These are phyloP conservation scores for Trametes meyenii DNA, from an alignment of 768 basidiomycete species.

Conservation along the genomic window DNA sequence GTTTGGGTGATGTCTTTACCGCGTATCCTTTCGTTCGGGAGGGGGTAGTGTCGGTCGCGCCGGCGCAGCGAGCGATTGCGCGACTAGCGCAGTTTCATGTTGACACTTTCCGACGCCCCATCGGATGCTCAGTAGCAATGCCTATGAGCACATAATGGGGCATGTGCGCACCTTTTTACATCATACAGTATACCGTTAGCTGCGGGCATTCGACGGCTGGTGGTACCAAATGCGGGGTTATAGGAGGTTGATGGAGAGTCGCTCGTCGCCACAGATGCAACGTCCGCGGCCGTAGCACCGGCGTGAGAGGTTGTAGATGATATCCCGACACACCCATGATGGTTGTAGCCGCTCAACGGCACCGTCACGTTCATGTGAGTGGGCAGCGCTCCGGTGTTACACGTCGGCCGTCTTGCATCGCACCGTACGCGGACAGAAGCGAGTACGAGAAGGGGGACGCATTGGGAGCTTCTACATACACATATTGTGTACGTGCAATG, in stretches of 20 bases:
- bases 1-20: not conserved
- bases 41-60: not conserved
- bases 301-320: not conserved
- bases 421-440: no score
- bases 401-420: no score
- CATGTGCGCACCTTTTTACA: not conserved
- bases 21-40: not conserved
- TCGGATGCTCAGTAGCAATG: not conserved
- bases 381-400: no score
- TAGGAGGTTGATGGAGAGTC: no score
- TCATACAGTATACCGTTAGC: not conserved
- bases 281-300: not conserved
- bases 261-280: not conserved
- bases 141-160: not conserved
- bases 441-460: no score
- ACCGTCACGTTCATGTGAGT: not conserved
- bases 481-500: not conserved
- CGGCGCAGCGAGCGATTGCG: not conserved
- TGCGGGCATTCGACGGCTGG: not conserved
- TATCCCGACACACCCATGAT: not conserved
- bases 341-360: not conserved
- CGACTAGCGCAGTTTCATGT: constrained; percentile 1
- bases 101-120: constrained; percentile 6
- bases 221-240: not conserved
- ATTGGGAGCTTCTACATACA: not conserved